These are phyloP conservation scores for Nicotiana noctiflora DNA, from an alignment of 257 asterid species.

Conservation along the genomic window DNA sequence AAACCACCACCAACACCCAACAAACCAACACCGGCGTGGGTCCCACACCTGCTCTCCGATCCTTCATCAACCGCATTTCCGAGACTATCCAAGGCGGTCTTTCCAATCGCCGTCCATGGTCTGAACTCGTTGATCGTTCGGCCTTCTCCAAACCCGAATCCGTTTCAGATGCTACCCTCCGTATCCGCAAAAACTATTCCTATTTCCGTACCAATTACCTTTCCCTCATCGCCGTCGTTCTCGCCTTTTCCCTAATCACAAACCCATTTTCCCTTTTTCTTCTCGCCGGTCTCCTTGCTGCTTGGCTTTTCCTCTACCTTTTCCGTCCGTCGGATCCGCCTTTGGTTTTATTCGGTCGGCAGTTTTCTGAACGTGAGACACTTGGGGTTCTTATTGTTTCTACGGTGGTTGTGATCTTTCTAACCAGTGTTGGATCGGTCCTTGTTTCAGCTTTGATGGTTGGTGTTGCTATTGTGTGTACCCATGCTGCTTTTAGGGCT, in stretches of 20 bases:
- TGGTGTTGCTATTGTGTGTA: conserved; percentile 52
- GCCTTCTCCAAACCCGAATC: conserved; percentile 81
- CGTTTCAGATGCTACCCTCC: conserved; percentile 57
- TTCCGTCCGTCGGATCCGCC: conserved; percentile 92
- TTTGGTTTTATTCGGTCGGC: conserved; percentile 60
- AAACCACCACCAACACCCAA: conserved; percentile 11
- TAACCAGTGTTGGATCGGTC: conserved; percentile 89
- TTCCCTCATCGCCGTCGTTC: conserved; percentile 41
- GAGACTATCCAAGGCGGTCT: conserved; percentile 49
- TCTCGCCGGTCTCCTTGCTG: conserved; percentile 62
- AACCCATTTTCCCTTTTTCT: conserved; percentile 66
- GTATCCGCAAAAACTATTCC: conserved; percentile 63
- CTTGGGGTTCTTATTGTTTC: conserved; percentile 38
- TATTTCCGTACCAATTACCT: conserved; percentile 71
- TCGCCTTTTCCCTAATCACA: conserved; percentile 55
- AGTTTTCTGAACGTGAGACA: conserved; percentile 73
- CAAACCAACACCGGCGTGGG: conserved; percentile 10
- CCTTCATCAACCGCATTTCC: conserved; percentile 37
- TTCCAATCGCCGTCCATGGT: conserved; percentile 75
- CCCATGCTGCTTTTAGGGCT: conserved; percentile 78
- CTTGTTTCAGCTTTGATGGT: conserved; percentile 76
- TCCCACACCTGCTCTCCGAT: conserved; percentile 44
- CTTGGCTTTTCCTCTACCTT: conserved; percentile 80
- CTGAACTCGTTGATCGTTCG: conserved; percentile 63
- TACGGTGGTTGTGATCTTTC: conserved; percentile 51